Base-by-base conservation (phyloP, 2,329 filamentous ascomycete species). In the Knufia fluminis region DNA sequence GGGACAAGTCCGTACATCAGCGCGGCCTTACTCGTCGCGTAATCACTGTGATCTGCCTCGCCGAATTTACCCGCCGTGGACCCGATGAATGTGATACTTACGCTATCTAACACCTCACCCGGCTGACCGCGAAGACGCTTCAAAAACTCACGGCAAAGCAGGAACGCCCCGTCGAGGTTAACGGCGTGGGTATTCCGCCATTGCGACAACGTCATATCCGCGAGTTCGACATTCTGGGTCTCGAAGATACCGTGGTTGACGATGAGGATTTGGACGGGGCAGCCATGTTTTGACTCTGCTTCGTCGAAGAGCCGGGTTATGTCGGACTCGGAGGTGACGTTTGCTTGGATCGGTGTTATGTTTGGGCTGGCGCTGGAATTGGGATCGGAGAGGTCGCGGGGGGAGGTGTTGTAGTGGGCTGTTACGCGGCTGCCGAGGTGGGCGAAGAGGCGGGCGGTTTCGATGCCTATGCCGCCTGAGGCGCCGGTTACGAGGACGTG, bases 1-100 rank as follows among this genome's bases (percentile, higher is more conserved):
- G 17, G 38, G 3, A 12, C 12, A 3, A 40, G 17, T 3, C 38
- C 38, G 38, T 40, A 40, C 38, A 40, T 40, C 14, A 40, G 17
- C 9, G 38, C 38, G 38, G 38, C 17, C 22, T 40, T 40, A 4
- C 3, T 19, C 12, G 3, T 3, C 3, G 38, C 38, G 17, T 40
- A 40, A 12, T 40, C 38, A 4, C 3, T 4, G 22, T 40, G 38
- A 12, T 40, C 38, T 4, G 38, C 38, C 22, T 40, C 38, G 38
- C 38, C 38, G 38, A 40, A 40, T 22, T 40, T 40, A 4, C 38
- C 38, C n/a, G 38, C 38, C 17, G 38, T 40, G 38, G n/a, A 17
- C n/a, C 38, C 38, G 17, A 22, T 40, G 38, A 40, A 40, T 3
- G 17, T 12, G 9, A 40, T 40, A 17, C 12, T 20, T 17, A 40